Conservation (phyloP, 371 early-diverging fungal species). For the Lichtheimia hyalospora region DNA sequence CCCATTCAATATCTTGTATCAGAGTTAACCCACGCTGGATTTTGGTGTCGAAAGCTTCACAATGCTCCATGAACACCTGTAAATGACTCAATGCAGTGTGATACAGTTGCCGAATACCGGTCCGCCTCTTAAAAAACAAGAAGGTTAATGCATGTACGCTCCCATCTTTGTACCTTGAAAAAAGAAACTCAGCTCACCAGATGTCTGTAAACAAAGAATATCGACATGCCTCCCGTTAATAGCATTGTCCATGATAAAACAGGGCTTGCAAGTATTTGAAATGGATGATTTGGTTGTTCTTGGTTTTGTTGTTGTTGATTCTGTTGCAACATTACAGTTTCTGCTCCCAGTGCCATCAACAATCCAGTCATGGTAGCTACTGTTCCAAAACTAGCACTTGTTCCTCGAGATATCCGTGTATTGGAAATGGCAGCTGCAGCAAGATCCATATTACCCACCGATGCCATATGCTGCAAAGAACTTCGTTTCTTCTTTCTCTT, state of each 20-base stretch:
- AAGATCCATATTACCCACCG: neutral
- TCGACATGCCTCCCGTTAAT: conserved; percentile 26
- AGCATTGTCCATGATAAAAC: conserved; percentile 16
- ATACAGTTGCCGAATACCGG: conserved; percentile 50
- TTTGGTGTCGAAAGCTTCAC: conserved; percentile 54
- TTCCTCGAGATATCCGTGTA: too few relatives aligned
- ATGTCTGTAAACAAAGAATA: conserved; percentile 40
- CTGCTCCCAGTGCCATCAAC: conserved; percentile 13
- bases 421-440: too few relatives aligned
- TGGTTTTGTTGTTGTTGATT: conserved; percentile 1
- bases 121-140: conserved; percentile 34
- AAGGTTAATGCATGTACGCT: neutral
- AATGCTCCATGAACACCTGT: conserved; percentile 50
- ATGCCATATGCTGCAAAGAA: neutral
- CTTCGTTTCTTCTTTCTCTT: neutral
- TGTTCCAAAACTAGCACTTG: conserved; percentile 7
- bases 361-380: conserved; percentile 14
- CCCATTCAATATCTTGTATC: conserved; percentile 71
- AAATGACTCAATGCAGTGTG: conserved; percentile 47
- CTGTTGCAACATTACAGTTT: conserved; percentile 3
- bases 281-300: neutral
- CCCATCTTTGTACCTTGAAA: neutral
- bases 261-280: conserved; percentile 5
- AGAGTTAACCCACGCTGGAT: conserved; percentile 59
- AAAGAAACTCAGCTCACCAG: conserved; percentile 22